phyloP scores from a whole-genome alignment of 2,329 filamentous ascomycete genomes.

The Parasarocladium wereldwijsianum region DNA sequence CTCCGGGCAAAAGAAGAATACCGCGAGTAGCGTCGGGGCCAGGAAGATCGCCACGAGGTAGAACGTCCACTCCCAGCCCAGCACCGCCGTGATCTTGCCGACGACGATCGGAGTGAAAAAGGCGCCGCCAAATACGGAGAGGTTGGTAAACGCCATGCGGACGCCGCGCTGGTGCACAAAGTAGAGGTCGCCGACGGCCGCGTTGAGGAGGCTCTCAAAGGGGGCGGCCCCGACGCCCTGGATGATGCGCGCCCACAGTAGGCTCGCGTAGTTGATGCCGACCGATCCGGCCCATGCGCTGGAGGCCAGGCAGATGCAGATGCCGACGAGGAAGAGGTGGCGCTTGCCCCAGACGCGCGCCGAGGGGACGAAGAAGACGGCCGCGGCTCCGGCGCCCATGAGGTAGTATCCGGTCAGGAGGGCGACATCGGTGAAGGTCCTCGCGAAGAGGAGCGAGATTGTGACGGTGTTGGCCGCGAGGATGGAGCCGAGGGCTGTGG shows the following conservation, averaged over 20 bases:
- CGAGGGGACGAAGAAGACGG: conserved; percentile 74
- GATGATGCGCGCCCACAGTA: conserved; percentile 66
- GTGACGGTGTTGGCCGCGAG: conserved; percentile 80
- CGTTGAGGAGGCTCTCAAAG: conserved; percentile 82
- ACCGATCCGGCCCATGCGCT: conserved; percentile 66
- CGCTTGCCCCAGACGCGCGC: conserved; percentile 87
- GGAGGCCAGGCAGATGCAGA: conserved; percentile 56
- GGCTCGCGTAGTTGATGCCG: conserved; percentile 50
- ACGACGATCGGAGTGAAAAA: conserved; percentile 75
- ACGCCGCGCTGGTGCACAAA: conserved; percentile 74
- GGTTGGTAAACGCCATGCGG: conserved; percentile 66
- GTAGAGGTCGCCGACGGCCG: conserved; percentile 78
- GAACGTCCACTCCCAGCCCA: conserved; percentile 82
- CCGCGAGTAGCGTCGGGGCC: conserved; percentile 49
- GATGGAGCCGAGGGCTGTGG: conserved; percentile 70
- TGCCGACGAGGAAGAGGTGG: conserved; percentile 71
- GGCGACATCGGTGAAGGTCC: conserved; percentile 60
- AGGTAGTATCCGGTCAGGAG: conserved; percentile 79
- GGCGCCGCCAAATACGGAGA: conserved; percentile 40
- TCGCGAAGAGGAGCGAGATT: conserved; percentile 50
- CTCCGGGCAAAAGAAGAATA: conserved; percentile 74
- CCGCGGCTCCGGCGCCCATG: conserved; percentile 66
- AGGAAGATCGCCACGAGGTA: conserved; percentile 79
- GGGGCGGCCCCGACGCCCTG: conserved; percentile 80
- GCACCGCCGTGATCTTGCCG: conserved; percentile 62